phyloP scores from a whole-genome alignment of 768 basidiomycete genomes.

The Agrocybe chaxingu region DNA sequence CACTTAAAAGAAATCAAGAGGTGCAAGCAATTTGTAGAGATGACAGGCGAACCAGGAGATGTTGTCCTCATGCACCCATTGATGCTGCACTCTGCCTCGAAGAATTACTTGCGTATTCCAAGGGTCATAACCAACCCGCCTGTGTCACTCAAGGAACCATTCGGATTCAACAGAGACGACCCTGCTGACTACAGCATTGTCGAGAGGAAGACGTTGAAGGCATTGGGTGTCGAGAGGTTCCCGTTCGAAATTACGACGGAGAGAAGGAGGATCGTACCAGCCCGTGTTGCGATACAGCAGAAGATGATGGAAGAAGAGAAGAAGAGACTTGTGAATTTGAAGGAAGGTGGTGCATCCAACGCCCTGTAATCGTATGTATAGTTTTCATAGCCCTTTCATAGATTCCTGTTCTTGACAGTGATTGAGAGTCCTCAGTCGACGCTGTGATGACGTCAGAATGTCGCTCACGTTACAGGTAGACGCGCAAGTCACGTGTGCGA shows the following conservation, averaged over 20 bases:
- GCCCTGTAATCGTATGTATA: background rate
- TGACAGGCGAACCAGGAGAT: slow-evolving; percentile 61
- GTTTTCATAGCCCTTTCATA: background rate
- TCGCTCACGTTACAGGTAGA: slow-evolving; percentile 5
- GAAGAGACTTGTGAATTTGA: slow-evolving; percentile 28
- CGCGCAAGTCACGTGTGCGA: slow-evolving; percentile 19
- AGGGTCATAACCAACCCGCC: slow-evolving; percentile 68
- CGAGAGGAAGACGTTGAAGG: slow-evolving; percentile 55
- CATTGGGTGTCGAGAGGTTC: slow-evolving; percentile 43
- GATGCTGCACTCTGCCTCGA: slow-evolving; percentile 64
- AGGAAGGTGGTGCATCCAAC: background rate
- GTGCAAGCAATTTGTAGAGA: slow-evolving; percentile 45
- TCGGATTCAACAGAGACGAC: slow-evolving; percentile 44
- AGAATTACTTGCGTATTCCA: slow-evolving; percentile 52
- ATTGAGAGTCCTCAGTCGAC: too few relatives aligned
- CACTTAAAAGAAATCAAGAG: slow-evolving; percentile 40
- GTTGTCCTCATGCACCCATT: slow-evolving; percentile 62
- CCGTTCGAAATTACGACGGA: slow-evolving; percentile 47
- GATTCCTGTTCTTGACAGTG: too few relatives aligned
- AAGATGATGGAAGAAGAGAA: slow-evolving; percentile 50
- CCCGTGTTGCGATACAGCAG: slow-evolving; percentile 38
- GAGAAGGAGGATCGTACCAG: slow-evolving; percentile 44
- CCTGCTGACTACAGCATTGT: slow-evolving; percentile 52
- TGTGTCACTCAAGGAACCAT: slow-evolving; percentile 51
- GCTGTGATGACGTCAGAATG: background rate